phyloP scores from a whole-genome alignment of 2,329 filamentous ascomycete genomes.

The Penicillium expansum region DNA sequence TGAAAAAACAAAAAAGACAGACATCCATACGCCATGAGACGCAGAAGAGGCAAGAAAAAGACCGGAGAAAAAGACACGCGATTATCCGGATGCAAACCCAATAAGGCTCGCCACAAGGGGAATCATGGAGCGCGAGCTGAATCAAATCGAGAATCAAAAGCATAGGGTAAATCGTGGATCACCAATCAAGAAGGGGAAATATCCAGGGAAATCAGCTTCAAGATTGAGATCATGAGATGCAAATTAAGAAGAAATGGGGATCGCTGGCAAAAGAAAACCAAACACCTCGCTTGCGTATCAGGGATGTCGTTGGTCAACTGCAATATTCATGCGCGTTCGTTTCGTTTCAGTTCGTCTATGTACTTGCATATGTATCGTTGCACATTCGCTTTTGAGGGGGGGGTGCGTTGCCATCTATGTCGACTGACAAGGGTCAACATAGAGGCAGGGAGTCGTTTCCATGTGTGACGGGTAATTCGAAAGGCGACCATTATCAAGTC shows the following conservation, averaged over 20 bases:
- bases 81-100: conserved; percentile 13
- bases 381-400: conserved; percentile 21
- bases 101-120: conserved; percentile 12
- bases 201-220: conserved; percentile 1
- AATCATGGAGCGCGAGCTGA: conserved; percentile 8
- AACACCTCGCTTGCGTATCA: conserved; percentile 27
- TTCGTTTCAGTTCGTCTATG: conserved; percentile 30
- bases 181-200: not conserved
- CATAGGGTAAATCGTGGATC: conserved; percentile 4
- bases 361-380: conserved; percentile 25
- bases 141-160: conserved; percentile 11
- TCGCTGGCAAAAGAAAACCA: conserved; percentile 22
- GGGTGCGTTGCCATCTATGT: conserved; percentile 6
- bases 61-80: conserved; percentile 7
- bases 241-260: conserved; percentile 11
- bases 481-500: conserved; percentile 14
- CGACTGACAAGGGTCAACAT: conserved; percentile 1
- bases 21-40: conserved; percentile 12
- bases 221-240: conserved; percentile 11
- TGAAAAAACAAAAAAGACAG: conserved; percentile 13
- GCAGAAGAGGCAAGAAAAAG: conserved; percentile 7
- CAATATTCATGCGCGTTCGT: conserved; percentile 25
- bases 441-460: conserved; percentile 8
- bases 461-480: conserved; percentile 17
- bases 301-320: conserved; percentile 23